Evolutionary conservation across 1,139 yeast species (phyloP).

Genomic region (Hansenula lynferdii): DNA sequence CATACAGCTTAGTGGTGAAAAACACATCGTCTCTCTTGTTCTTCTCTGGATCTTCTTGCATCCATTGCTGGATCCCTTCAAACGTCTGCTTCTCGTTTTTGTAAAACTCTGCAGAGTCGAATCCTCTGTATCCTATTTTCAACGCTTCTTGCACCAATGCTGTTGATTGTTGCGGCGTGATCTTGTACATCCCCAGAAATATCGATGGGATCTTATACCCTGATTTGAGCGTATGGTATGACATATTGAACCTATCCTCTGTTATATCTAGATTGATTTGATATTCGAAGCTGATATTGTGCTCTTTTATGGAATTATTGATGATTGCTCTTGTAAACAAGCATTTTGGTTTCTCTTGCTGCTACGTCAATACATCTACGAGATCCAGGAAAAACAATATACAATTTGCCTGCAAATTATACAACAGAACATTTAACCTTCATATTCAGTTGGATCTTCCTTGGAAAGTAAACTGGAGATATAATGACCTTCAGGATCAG

Average conservation of each 20-base stretch:
- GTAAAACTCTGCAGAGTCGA: slow-evolving; percentile 55
- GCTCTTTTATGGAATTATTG: too few relatives aligned
- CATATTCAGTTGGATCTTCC: background rate
- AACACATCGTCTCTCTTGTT: slow-evolving; percentile 52
- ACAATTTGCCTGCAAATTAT: background rate
- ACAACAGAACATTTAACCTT: background rate
- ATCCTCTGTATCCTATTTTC: slow-evolving; percentile 59
- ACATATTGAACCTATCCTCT: background rate
- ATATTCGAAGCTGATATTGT: too few relatives aligned
- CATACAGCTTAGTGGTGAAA: slow-evolving; percentile 64
- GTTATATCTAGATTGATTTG: too few relatives aligned
- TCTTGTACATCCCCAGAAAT: slow-evolving; percentile 51
- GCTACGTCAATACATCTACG: too few relatives aligned
- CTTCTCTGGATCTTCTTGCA: slow-evolving; percentile 41
- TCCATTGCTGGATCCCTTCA: slow-evolving; percentile 43
- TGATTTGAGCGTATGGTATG: background rate
- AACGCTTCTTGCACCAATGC: slow-evolving; percentile 45
- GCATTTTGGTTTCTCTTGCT: too few relatives aligned
- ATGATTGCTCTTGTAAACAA: too few relatives aligned
- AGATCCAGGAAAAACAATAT: too few relatives aligned
- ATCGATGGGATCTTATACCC: slow-evolving; percentile 43
- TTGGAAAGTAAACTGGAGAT: background rate
- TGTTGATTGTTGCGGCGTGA: slow-evolving; percentile 35
- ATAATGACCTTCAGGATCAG: background rate
- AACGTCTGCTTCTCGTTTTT: slow-evolving; percentile 48